Base-by-base conservation (phyloP, 2,329 filamentous ascomycete species). In the Botrytis tulipae region DNA sequence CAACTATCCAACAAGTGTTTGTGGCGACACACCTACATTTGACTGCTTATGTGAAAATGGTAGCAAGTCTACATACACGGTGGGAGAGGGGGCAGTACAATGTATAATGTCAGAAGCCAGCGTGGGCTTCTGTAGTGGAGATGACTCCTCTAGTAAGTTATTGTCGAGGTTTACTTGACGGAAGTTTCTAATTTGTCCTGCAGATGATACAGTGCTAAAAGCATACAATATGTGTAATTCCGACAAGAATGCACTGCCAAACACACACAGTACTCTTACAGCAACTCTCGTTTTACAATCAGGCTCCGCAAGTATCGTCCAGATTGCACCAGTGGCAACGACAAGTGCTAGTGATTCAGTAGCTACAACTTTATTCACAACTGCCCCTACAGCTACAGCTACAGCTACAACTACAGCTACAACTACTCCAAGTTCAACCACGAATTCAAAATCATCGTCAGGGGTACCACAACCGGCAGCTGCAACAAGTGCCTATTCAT, bases 81-180 rank as follows among this genome's bases (percentile, higher is more conserved):
- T 93, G 66, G 91, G 91, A n/a, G 92, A 94, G 82, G 91, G 87
- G 18, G 90, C 89, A 7, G 82, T 93, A 75, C 87, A 91, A 78
- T 94, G 92, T 80, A 86, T 92, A 48, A 83, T 87, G 14, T 87
- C 87, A 12, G 86, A 88, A 78, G 82, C 80, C 73, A 81, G 81
- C 51, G 78, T 85, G 62, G 86, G 86, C 3, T 82, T 82, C 22
- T 94, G 92, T 80, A 80, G 83, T 7, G 82, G 84, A 4, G 78
- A 82, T 18, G 85, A 87, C 69, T 75, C 77, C 32, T 70, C 71
- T 37, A 73, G 71, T 73, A 29, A 51, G 71, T 70, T 25, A 18
- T 68, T 48, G 42, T 72, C 20, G 32, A 48, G 32, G 25, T 16
- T 51, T 42, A 18, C 32, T 32, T n/a, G 22, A 63, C 25, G 10